Evolutionary conservation across 441 rosid genomes (phyloP).

Genomic region (Jatropha podagrica): DNA sequence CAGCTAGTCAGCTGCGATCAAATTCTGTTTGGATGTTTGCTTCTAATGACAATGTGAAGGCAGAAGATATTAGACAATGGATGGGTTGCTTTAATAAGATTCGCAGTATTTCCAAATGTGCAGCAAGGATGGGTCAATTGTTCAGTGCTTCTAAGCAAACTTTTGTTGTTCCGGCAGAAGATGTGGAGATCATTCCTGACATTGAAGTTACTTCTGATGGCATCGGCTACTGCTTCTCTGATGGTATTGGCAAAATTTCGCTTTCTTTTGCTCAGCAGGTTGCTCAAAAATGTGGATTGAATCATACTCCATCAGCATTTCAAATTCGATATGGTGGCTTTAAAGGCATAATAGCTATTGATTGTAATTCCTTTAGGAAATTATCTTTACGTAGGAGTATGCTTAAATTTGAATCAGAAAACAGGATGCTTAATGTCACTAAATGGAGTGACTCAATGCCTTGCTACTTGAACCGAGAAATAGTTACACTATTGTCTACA

Average conservation of each 20-base stretch:
- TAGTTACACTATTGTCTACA: constrained; percentile 75
- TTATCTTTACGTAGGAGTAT: constrained; percentile 80
- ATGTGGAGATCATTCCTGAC: constrained; percentile 80
- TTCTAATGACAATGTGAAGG: constrained; percentile 66
- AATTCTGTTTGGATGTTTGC: constrained; percentile 99
- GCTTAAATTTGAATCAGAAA: constrained; percentile 78
- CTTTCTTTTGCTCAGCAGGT: constrained; percentile 67
- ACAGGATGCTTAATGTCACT: constrained; percentile 88
- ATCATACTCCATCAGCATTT: constrained; percentile 82
- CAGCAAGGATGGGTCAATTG: constrained; percentile 97
- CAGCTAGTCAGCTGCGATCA: constrained; percentile 90
- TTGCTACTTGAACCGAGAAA: constrained; percentile 88
- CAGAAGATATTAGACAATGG: constrained; percentile 85
- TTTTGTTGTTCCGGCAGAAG: constrained; percentile 58
- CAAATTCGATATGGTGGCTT: constrained; percentile 96
- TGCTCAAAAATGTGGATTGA: constrained; percentile 76
- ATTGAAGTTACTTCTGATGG: constrained; percentile 70
- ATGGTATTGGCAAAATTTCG: constrained; percentile 95
- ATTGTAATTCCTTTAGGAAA: constrained; percentile 70
- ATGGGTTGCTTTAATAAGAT: constrained; percentile 94
- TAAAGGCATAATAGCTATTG: constrained; percentile 90
- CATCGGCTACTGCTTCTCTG: constrained; percentile 79
- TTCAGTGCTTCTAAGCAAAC: constrained; percentile 88
- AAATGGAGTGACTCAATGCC: constrained; percentile 80
- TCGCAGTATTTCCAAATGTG: constrained; percentile 81